Evolutionary conservation across 2,329 filamentous ascomycete species (phyloP).

Genomic region (Sarocladium oryzae): DNA sequence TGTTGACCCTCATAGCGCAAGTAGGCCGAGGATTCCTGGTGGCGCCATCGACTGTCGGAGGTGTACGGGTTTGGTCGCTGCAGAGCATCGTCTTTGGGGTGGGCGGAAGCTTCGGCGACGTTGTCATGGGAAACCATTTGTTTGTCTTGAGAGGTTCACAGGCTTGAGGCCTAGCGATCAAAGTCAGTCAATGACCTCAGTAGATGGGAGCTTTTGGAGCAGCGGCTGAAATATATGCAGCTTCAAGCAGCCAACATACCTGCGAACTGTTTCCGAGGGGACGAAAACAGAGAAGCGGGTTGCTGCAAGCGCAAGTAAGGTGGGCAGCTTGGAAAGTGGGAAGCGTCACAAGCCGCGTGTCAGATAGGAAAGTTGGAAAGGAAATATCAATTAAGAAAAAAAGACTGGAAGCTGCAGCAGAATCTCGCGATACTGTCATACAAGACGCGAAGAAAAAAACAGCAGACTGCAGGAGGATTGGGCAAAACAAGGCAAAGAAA

Average conservation of each 20-base stretch:
- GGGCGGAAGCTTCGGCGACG: neutral
- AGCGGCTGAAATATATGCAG: neutral
- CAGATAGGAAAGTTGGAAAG: neutral
- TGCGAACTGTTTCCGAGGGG: neutral
- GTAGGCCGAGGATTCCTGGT: constrained; percentile 55
- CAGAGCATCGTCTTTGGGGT: constrained; percentile 21
- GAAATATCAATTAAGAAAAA: neutral
- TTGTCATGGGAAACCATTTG: constrained; percentile 1
- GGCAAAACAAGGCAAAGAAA: constrained; percentile 8
- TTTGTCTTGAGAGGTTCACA: neutral
- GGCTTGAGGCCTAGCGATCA: neutral
- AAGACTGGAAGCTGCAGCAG: neutral
- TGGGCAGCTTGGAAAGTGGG: neutral
- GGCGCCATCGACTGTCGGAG: constrained; percentile 54
- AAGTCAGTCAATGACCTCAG: neutral
- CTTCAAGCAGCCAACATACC: neutral
- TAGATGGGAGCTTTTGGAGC: neutral
- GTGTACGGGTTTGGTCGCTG: constrained; percentile 44
- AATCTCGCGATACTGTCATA: neutral
- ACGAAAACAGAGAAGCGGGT: neutral
- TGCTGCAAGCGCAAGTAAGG: neutral
- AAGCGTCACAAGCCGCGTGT: neutral
- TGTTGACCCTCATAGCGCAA: constrained; percentile 37
- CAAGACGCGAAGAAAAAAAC: neutral
- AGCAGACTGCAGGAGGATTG: neutral